Evolutionary conservation across 192 early-diverging fungal genomes (phyloP).

Genomic region (Coemansia sp.): DNA sequence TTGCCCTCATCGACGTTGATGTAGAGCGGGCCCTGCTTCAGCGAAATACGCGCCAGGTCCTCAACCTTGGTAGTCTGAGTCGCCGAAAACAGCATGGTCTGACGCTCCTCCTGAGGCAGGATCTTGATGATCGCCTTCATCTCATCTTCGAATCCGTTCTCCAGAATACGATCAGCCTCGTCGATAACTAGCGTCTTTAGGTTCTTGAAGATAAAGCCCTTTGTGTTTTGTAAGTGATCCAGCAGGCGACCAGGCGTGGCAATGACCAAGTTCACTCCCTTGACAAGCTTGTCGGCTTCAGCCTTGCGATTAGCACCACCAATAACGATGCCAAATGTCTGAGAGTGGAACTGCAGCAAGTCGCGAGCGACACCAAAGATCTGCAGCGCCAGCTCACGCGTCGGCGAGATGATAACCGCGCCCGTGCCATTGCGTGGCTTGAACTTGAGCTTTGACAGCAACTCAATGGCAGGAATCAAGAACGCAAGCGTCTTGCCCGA

Average conservation of each 20-base stretch:
- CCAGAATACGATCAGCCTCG: slow-evolving; percentile 98
- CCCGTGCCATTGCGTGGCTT: slow-evolving; percentile 98
- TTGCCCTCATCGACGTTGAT: slow-evolving; percentile 99
- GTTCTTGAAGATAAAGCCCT: slow-evolving; percentile 94
- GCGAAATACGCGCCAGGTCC: slow-evolving; percentile 96
- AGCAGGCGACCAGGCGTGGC: slow-evolving; percentile 96
- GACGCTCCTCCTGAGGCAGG: slow-evolving; percentile 85
- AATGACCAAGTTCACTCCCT: slow-evolving; percentile 96
- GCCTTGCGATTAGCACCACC: slow-evolving; percentile 97
- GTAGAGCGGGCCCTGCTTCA: slow-evolving; percentile 95
- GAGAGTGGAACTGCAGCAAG: slow-evolving; percentile 90
- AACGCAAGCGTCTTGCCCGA: slow-evolving; percentile 97
- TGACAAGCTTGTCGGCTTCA: slow-evolving; percentile 93
- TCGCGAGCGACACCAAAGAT: slow-evolving; percentile 99
- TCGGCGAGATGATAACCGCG: slow-evolving; percentile 94
- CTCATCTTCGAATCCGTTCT: slow-evolving; percentile 98
- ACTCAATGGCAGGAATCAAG: slow-evolving; percentile 92
- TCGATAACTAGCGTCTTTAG: slow-evolving; percentile 93
- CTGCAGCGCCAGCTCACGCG: slow-evolving; percentile 97
- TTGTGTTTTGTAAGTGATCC: slow-evolving; percentile 99
- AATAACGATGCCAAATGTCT: slow-evolving; percentile 99
- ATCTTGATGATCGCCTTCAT: slow-evolving; percentile 98
- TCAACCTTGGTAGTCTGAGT: slow-evolving; percentile 99
- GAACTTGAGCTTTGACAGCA: slow-evolving; percentile 88
- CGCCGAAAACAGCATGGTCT: slow-evolving; percentile 98